Evolutionary conservation across 179 eudicot genomes (phyloP).

Genomic region (Dionaea muscipula): DNA sequence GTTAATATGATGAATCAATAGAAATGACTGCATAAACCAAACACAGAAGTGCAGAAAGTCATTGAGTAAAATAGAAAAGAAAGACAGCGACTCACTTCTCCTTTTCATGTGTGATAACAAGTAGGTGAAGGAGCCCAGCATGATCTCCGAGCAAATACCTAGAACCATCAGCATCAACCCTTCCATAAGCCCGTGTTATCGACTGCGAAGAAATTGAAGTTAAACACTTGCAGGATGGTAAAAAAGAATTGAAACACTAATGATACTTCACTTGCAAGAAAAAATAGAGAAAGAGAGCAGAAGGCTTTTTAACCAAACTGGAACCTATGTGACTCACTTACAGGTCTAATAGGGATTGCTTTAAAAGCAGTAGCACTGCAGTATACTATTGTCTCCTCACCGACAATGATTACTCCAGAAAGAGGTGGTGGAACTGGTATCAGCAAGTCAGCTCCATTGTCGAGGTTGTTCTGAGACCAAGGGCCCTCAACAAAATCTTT

Average conservation of each 20-base stretch:
- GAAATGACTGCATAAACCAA: background rate
- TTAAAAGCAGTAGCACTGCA: conserved; percentile 89
- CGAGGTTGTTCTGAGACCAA: conserved; percentile 97
- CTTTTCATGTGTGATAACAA: conserved; percentile 91
- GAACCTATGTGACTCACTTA: conserved; percentile 17
- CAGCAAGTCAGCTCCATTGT: conserved; percentile 88
- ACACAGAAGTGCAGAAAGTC: background rate
- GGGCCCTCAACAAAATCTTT: conserved; percentile 96
- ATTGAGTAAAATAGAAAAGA: background rate
- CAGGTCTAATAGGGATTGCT: conserved; percentile 94
- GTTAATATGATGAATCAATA: background rate
- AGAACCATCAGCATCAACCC: conserved; percentile 96
- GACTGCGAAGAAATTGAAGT: conserved; percentile 30
- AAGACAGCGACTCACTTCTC: conserved; percentile 59
- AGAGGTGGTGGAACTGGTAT: conserved; percentile 95
- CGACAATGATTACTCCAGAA: conserved; percentile 89
- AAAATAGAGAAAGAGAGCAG: no score
- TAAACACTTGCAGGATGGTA: background rate
- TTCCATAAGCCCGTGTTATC: conserved; percentile 86
- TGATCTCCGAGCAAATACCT: conserved; percentile 92
- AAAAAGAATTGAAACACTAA: no score
- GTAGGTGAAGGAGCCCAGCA: conserved; percentile 87
- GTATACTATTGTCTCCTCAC: conserved; percentile 93
- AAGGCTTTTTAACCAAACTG: background rate
- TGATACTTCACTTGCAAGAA: no score